These are phyloP conservation scores for Protostelium mycophagum DNA, from an alignment of 78 protist genomes.

Conservation along the genomic window DNA sequence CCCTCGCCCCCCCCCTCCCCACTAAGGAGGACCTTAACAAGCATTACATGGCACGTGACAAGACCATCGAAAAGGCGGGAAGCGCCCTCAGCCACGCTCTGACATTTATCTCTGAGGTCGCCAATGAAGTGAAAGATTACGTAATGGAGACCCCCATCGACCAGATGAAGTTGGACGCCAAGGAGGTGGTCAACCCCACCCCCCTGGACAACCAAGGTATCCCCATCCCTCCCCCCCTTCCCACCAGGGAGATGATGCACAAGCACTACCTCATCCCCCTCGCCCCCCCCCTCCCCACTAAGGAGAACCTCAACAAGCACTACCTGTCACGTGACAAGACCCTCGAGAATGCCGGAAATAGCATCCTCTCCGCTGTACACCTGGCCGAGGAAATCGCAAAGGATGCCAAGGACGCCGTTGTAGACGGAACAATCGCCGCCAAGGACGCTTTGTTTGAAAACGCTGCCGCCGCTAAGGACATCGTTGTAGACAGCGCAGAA, in stretches of 20 bases:
- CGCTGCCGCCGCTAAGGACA: too few relatives aligned
- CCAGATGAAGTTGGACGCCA: neutral
- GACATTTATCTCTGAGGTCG: neutral
- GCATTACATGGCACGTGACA: neutral
- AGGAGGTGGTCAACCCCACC: neutral
- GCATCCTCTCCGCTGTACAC: neutral
- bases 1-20: neutral
- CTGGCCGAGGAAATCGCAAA: neutral
- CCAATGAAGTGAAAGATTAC: too few relatives aligned
- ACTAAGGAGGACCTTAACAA: neutral
- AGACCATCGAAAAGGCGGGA: neutral
- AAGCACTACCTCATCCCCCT: neutral
- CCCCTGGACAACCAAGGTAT: neutral
- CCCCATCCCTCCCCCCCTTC: neutral
- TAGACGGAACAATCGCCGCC: too few relatives aligned
- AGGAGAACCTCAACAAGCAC: neutral
- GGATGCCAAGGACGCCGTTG: too few relatives aligned
- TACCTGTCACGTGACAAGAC: neutral
- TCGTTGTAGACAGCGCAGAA: too few relatives aligned
- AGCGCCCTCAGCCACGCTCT: neutral
- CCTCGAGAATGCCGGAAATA: neutral
- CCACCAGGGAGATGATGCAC: neutral
- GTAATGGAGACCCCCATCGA: neutral
- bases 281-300: neutral
- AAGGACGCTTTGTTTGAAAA: too few relatives aligned